Percentiles rank a stretch among this genome's conserved stretches.
phyloP scores from a whole-genome alignment of 352 stramenopile species.

The Pythium sp. region DNA sequence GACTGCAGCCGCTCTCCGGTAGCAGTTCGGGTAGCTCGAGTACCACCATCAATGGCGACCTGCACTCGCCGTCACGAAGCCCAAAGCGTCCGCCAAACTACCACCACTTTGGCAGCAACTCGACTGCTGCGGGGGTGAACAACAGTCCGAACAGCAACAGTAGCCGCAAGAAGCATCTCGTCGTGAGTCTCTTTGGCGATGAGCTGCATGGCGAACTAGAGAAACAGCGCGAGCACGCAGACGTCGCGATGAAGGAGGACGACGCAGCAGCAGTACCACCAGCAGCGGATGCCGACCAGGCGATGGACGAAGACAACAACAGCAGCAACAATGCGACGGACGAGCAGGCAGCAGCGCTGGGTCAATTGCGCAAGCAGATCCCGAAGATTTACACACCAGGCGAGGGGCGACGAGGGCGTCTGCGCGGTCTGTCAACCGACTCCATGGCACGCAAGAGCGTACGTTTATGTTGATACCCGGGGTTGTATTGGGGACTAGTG shows the following conservation, averaged over 20 bases:
- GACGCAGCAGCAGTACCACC: slow-evolving; percentile 9
- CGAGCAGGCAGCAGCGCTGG: not conserved
- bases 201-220: slow-evolving; percentile 46
- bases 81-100: slow-evolving; percentile 83
- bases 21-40: not conserved
- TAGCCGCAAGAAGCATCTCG: slow-evolving; percentile 54
- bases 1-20: not conserved
- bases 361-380: slow-evolving; percentile 35
- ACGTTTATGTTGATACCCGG: slow-evolving; percentile 5
- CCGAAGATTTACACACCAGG: slow-evolving; percentile 72
- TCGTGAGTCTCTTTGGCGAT: slow-evolving; percentile 78
- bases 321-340: not conserved
- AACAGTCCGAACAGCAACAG: slow-evolving; percentile 36
- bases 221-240: slow-evolving; percentile 13
- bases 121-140: slow-evolving; percentile 15
- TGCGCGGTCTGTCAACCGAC: slow-evolving; percentile 63
- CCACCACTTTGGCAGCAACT: slow-evolving; percentile 48
- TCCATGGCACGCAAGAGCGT: slow-evolving; percentile 58
- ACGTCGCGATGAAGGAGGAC: slow-evolving; percentile 41
- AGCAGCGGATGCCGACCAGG: slow-evolving; percentile 18
- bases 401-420: slow-evolving; percentile 51
- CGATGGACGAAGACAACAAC: slow-evolving; percentile 32
- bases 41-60: not conserved
- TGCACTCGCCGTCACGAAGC: slow-evolving; percentile 53
- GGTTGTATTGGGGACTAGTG: too few species aligned